Evolutionary conservation across 805 yeast genomes (phyloP), one percentile per base, ranked within the genome.

Genomic region (Barnettozyma siamensis): DNA sequence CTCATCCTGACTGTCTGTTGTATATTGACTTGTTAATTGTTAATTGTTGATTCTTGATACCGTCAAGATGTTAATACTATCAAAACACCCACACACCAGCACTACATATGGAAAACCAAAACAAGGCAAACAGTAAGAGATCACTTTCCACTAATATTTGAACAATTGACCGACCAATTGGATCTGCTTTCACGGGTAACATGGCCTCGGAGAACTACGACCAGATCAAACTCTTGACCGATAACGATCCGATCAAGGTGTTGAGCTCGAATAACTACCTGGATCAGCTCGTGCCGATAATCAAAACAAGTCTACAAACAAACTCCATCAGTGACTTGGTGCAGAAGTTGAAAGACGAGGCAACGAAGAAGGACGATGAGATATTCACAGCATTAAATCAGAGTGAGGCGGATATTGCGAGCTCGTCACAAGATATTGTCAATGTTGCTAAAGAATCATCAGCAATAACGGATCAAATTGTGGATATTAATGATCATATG

Each of bases 221-320:
- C 9, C 47, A 49, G 37, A 44, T 53, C 18, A 42, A 41, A 13
- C 52, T 50, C 21, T 17, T 54, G 17, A 51, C 45, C 29, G 59
- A 53, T 20, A 45, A 35, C 31, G 60, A 57, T 33, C 55, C 57
- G 0, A 45, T 57, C 16, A 51, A 47, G 7, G 43, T 52, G n/a
- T 37, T 57, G 18, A 48, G 47, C 17, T 75, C 83, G 3, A 83
- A 78, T 42, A 89, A 83, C 51, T 85, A 81, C 58, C 60, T 87
- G 31, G 95, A 87, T 48, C 87, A 84, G 58, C 70, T 88, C 44
- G 83, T 87, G 2, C 94, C 94, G 1, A 72, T 84, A 15, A 72
- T 87, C 48, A 78, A 76, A 51, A 72, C 77, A 9, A 81, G 88
- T 17, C 62, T 88, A 33, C 67, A 66, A 38, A 63, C 70, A 15